phyloP scores from a whole-genome alignment of 2,329 filamentous ascomycete species.

The Alternaria gaisen region DNA sequence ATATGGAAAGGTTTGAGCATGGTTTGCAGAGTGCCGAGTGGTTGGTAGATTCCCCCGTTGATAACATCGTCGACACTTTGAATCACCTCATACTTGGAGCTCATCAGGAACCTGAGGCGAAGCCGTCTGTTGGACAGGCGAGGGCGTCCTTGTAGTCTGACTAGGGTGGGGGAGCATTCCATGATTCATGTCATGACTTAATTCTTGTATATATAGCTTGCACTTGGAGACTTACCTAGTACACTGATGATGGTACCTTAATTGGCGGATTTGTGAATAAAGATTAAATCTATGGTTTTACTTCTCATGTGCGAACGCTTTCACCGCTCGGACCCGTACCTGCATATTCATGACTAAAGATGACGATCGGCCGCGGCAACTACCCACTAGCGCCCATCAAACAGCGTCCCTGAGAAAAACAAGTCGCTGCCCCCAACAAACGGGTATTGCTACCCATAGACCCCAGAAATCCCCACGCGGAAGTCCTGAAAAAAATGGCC shows the following conservation, averaged over 20 bases:
- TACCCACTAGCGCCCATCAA: constrained; percentile 5
- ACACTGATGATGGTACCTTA: background rate
- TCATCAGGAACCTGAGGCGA: background rate
- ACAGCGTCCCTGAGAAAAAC: constrained; percentile 1
- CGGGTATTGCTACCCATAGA: constrained; percentile 1
- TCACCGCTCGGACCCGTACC: constrained; percentile 14
- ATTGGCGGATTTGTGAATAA: background rate
- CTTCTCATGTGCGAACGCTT: background rate
- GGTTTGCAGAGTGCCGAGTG: constrained; percentile 17
- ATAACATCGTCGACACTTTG: background rate
- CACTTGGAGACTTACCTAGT: no score
- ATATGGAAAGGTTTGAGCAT: constrained; percentile 25
- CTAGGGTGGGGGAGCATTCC: background rate
- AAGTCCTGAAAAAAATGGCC: background rate
- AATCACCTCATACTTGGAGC: background rate
- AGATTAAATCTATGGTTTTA: background rate
- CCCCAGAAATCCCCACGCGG: background rate
- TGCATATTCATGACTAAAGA: constrained; percentile 17
- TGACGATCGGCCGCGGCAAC: constrained; percentile 5
- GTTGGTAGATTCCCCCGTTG: constrained; percentile 3
- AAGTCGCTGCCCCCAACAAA: background rate
- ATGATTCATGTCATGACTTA: background rate
- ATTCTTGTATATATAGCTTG: background rate
- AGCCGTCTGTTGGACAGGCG: background rate
- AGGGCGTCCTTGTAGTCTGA: background rate